Evolutionary conservation across 345 rosid genomes (phyloP).

Genomic region (Populus deltoides): DNA sequence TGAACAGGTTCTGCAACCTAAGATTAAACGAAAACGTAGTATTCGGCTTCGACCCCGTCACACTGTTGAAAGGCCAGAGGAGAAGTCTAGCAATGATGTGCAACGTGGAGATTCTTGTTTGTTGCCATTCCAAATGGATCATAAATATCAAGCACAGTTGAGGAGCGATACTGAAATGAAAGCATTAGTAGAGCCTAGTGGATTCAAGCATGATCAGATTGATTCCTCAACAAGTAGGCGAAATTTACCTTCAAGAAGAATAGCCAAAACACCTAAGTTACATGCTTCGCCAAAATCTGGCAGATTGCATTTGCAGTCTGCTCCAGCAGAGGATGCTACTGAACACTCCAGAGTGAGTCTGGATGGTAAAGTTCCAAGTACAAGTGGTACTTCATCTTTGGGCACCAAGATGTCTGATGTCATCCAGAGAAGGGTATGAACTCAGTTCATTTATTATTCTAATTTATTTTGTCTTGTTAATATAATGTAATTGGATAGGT

Average conservation of each 20-base stretch:
- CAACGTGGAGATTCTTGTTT: constrained; percentile 57
- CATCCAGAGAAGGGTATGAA: constrained; percentile 80
- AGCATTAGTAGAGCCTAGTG: constrained; percentile 37
- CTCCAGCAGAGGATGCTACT: constrained; percentile 48
- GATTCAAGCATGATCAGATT: constrained; percentile 62
- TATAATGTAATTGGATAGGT: background rate
- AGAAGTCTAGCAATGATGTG: constrained; percentile 48
- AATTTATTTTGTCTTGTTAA: constrained; percentile 5
- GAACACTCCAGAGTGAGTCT: constrained; percentile 62
- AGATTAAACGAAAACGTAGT: constrained; percentile 93
- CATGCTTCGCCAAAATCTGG: constrained; percentile 68
- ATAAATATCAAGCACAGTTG: constrained; percentile 58
- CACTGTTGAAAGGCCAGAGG: constrained; percentile 61
- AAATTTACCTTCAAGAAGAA: constrained; percentile 61
- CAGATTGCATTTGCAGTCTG: constrained; percentile 49
- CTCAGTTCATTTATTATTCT: background rate
- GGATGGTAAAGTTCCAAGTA: constrained; percentile 53
- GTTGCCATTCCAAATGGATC: constrained; percentile 51
- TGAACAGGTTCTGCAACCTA: constrained; percentile 97
- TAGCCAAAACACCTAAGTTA: constrained; percentile 59
- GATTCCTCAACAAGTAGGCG: constrained; percentile 61
- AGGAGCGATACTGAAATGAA: constrained; percentile 51
- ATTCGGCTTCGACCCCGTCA: constrained; percentile 87
- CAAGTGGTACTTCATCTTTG: constrained; percentile 47
- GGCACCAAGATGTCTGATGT: constrained; percentile 69